Conservation (phyloP, 1,284 basidiomycete genomes). For the Pascua sp. region DNA sequence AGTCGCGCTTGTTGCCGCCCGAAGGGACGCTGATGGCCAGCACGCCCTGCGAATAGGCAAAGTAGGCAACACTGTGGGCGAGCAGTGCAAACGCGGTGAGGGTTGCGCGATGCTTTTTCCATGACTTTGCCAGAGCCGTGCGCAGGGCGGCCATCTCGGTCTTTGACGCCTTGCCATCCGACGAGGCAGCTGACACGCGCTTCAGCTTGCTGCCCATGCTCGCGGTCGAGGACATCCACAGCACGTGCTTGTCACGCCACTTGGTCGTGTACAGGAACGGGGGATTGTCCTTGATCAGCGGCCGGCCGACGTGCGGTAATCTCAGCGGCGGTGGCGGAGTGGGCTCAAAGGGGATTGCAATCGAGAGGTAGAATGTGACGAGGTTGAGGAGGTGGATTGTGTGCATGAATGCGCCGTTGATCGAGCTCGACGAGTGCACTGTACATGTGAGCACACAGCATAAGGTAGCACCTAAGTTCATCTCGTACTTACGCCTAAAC, state of each 20-base stretch:
- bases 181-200: not conserved
- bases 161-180: not conserved
- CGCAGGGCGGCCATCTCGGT: conserved; percentile 8
- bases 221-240: conserved; percentile 40
- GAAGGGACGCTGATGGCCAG: conserved; percentile 30
- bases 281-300: conserved; percentile 29
- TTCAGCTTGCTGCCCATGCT: conserved; percentile 22
- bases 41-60: conserved; percentile 44
- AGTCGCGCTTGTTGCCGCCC: not conserved
- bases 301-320: conserved; percentile 32
- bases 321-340: conserved; percentile 15
- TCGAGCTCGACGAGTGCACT: conserved; percentile 27
- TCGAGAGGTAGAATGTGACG: conserved; percentile 38
- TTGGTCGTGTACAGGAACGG: conserved; percentile 37
- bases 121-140: conserved; percentile 14
- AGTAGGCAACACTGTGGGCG: conserved; percentile 39
- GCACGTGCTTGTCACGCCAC: conserved; percentile 31
- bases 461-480: not conserved
- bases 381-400: conserved; percentile 37
- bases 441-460: not conserved
- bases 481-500: conserved; percentile 31
- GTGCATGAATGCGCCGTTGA: conserved; percentile 40
- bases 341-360: conserved; percentile 36
- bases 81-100: conserved; percentile 39
- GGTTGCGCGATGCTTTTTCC: conserved; percentile 32